A percentile compares a stretch with the other conserved stretches of the same genome.
These are phyloP conservation scores for Hirschioporus abietinus DNA, from an alignment of 768 basidiomycete genomes.

Conservation along the genomic window DNA sequence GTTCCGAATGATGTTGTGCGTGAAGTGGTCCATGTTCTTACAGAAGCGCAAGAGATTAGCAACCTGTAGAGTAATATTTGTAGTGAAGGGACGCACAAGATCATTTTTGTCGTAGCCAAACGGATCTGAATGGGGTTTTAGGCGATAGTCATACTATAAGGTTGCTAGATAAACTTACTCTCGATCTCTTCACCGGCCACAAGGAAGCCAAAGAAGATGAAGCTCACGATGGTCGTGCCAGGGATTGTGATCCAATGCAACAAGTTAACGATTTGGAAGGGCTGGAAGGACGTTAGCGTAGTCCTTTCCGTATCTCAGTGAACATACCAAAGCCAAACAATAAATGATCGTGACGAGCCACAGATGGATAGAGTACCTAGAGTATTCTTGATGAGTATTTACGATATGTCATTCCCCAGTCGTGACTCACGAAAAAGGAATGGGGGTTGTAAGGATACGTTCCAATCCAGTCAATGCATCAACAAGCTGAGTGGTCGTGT, in stretches of 20 bases:
- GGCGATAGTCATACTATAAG: background rate
- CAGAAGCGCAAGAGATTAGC: background rate
- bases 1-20: slow-evolving; percentile 60
- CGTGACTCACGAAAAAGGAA: slow-evolving; percentile 60
- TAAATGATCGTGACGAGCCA: slow-evolving; percentile 63
- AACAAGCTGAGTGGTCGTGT: slow-evolving; percentile 48
- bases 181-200: slow-evolving; percentile 74
- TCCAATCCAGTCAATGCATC: slow-evolving; percentile 67
- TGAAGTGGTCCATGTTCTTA: slow-evolving; percentile 67
- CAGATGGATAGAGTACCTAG: slow-evolving; percentile 61
- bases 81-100: slow-evolving; percentile 35
- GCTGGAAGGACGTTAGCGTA: slow-evolving; percentile 30
- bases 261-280: slow-evolving; percentile 55
- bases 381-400: background rate
- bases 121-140: slow-evolving; percentile 31
- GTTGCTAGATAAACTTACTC: slow-evolving; percentile 36
- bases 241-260: slow-evolving; percentile 64
- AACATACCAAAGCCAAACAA: slow-evolving; percentile 50
- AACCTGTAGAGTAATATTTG: background rate
- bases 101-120: slow-evolving; percentile 71
- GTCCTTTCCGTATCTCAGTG: background rate
- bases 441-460: slow-evolving; percentile 69
- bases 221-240: slow-evolving; percentile 49
- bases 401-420: slow-evolving; percentile 4
- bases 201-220: slow-evolving; percentile 70